These are phyloP conservation scores for Noccaea caerulescens DNA, from an alignment of 345 rosid genomes.

Conservation along the genomic window DNA sequence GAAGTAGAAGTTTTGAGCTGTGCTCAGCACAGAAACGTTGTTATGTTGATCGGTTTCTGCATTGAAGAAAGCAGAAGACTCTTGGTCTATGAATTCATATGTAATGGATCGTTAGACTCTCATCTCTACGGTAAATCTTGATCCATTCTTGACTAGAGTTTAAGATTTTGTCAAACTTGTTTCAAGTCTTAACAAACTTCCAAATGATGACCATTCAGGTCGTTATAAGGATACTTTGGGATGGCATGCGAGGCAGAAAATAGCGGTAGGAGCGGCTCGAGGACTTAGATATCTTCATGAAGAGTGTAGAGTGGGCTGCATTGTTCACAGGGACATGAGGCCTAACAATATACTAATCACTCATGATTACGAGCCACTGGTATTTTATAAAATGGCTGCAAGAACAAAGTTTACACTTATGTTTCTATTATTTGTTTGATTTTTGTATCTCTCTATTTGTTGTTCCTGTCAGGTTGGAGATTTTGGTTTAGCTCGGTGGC, in stretches of 20 bases:
- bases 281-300: slow-evolving; percentile 76
- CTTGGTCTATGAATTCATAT: slow-evolving; percentile 65
- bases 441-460: neutral
- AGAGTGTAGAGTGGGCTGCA: slow-evolving; percentile 77
- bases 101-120: slow-evolving; percentile 68
- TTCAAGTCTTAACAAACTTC: neutral
- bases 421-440: neutral
- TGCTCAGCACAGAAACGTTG: slow-evolving; percentile 72
- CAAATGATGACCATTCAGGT: slow-evolving; percentile 16
- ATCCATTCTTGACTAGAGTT: neutral
- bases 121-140: slow-evolving; percentile 58
- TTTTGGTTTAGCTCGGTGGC: slow-evolving; percentile 72
- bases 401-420: neutral
- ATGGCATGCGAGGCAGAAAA: slow-evolving; percentile 61
- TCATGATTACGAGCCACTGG: slow-evolving; percentile 71
- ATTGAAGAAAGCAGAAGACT: slow-evolving; percentile 57
- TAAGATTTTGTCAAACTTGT: too few relatives aligned
- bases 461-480: slow-evolving; percentile 60
- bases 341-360: slow-evolving; percentile 72
- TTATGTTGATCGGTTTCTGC: slow-evolving; percentile 69
- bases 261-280: slow-evolving; percentile 71
- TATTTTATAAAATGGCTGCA: slow-evolving; percentile 20
- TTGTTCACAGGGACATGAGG: slow-evolving; percentile 68
- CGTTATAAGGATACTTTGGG: slow-evolving; percentile 43
- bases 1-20: slow-evolving; percentile 71